Percentiles rank a stretch among this genome's conserved stretches.
Conservation (phyloP, 192 early-diverging fungal species). For the Coemansia sp. region DNA sequence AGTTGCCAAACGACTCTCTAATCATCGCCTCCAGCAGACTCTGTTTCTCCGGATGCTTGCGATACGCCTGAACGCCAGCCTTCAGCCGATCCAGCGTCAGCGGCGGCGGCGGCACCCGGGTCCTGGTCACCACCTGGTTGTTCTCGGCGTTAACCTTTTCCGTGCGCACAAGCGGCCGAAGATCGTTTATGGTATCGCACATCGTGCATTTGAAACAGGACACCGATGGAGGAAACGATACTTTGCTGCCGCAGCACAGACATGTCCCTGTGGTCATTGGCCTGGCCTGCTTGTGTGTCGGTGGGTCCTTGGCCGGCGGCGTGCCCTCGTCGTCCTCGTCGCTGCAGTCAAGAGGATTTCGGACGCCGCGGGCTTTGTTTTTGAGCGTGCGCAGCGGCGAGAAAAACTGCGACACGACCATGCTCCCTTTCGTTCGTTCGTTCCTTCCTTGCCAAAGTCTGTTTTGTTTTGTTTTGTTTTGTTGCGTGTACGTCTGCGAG, state of each 20-base stretch:
- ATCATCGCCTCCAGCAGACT: slow-evolving; percentile 48
- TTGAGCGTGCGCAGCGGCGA: slow-evolving; percentile 48
- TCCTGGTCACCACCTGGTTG: slow-evolving; percentile 8
- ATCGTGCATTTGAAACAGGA: slow-evolving; percentile 85
- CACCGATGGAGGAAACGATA: slow-evolving; percentile 24
- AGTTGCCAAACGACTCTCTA: slow-evolving; percentile 55
- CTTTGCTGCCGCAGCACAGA: slow-evolving; percentile 41
- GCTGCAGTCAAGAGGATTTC: neutral
- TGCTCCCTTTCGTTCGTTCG: neutral
- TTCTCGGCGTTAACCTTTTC: slow-evolving; percentile 15
- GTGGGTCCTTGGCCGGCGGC: slow-evolving; percentile 1
- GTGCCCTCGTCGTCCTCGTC: slow-evolving; percentile 2
- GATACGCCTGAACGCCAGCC: slow-evolving; percentile 39
- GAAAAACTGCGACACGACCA: slow-evolving; percentile 51
- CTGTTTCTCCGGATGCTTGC: slow-evolving; percentile 39
- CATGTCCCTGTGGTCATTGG: slow-evolving; percentile 26
- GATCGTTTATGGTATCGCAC: slow-evolving; percentile 83
- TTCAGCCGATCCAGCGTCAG: slow-evolving; percentile 49
- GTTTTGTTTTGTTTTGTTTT: no score
- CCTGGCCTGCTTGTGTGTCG: neutral
- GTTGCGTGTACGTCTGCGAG: neutral
- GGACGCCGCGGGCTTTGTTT: slow-evolving; percentile 25
- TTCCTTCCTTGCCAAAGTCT: neutral
- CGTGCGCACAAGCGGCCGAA: slow-evolving; percentile 29
- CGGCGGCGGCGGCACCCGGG: slow-evolving; percentile 31